A percentile compares a stretch with the other conserved stretches of the same genome.
Evolutionary conservation across 164 flowering plant species (phyloP).

Genomic region (Vitis riparia): DNA sequence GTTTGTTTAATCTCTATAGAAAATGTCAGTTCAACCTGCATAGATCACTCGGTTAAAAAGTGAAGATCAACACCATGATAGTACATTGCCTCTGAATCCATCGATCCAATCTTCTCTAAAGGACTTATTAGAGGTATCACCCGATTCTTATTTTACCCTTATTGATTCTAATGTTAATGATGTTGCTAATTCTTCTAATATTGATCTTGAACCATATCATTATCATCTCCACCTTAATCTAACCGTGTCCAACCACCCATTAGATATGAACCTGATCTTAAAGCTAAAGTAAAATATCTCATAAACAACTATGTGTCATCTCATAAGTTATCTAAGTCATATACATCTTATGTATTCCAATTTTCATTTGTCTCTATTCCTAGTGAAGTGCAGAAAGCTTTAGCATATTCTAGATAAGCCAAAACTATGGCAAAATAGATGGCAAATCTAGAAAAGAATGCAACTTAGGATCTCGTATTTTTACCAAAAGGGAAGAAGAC

Average conservation of each 20-base stretch:
- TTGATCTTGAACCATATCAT: background rate
- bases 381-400: background rate
- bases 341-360: slow-evolving; percentile 1
- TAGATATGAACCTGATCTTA: background rate
- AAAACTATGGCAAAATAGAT: slow-evolving; percentile 1
- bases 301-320: no score
- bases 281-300: slow-evolving; percentile 2
- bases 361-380: background rate
- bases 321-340: slow-evolving; percentile 3
- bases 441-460: background rate
- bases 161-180: no score
- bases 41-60: background rate
- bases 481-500: no score
- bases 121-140: background rate
- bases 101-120: background rate
- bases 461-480: background rate
- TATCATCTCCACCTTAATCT: slow-evolving; percentile 2
- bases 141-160: background rate
- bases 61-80: background rate
- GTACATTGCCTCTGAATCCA: slow-evolving; percentile 6
- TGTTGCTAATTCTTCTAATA: no score
- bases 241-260: background rate
- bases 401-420: background rate
- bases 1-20: no score
- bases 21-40: no score